Evolutionary conservation across 2,329 filamentous ascomycete species (phyloP), one percentile per base, ranked within the genome.

Genomic region (Trichoderma atrobrunneum): DNA sequence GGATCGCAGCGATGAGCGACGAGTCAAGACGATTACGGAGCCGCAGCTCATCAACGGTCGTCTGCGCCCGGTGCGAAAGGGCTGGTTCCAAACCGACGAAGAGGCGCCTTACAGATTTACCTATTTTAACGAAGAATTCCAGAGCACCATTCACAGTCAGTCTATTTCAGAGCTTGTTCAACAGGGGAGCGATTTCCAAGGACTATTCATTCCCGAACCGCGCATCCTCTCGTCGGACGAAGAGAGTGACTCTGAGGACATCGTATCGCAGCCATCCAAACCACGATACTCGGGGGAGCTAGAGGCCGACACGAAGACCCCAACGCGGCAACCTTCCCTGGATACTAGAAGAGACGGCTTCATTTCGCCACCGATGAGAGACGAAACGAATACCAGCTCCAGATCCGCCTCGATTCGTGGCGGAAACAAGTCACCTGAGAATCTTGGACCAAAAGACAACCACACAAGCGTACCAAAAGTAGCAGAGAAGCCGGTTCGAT

Each of bases 51-150:
- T 99, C 72, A 95, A 95, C 73, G 96, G 96, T 0, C 89, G 96
- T 69, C 84, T 99, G 59, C 90, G 96, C 6, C 94, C 95, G 14
- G 90, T 93, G 51, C 90, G 92, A 74, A 89, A 88, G 76, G 88
- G 89, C 16, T 99, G 95, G 95, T 95, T 94, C 80, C 89, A 92
- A 51, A 90, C 93, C 68, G 93, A 96, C 74, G 95, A 97, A 73
- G 95, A 98, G 75, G 90, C 92, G 0, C 96, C 96, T 0, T 98
- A 97, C 80, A 89, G 96, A 30, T 99, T 98, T 80, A 98, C 96
- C 0, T 99, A 99, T 81, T 99, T 99, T 86, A 98, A 98, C 81
- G 96, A 98, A 79, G 94, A 97, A 74, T 94, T 98, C 71, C 92
- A 94, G 77, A 97, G 93, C 80, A 99, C 96, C 0, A 97, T 99